Conservation (phyloP, 2,329 filamentous ascomycete genomes). For the Aureobasidium uvarum region DNA sequence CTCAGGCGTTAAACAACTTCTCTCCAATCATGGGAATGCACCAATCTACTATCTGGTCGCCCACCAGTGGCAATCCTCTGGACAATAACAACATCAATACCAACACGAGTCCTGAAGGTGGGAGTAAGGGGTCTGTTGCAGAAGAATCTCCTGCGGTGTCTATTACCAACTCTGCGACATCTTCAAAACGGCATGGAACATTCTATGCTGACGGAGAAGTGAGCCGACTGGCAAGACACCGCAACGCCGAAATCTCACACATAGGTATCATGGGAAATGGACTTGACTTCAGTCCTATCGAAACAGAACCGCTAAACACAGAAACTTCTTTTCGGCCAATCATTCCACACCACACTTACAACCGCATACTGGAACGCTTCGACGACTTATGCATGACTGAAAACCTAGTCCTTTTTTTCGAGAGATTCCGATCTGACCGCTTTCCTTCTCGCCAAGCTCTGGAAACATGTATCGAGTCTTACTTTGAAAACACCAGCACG, state of each 20-base stretch:
- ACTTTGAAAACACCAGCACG: conserved; percentile 1
- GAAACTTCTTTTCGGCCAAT: not conserved
- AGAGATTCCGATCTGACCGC: conserved; percentile 2
- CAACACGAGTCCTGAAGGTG: not conserved
- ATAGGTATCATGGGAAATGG: not conserved
- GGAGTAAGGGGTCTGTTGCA: not conserved
- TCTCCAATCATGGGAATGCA: conserved; percentile 1
- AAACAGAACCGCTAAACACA: not conserved
- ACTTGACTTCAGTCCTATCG: not conserved
- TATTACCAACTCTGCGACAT: not conserved
- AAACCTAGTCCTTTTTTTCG: not conserved
- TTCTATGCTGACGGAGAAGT: conserved; percentile 19
- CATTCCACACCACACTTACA: not conserved
- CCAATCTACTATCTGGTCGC: conserved; percentile 4
- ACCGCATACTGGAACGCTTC: conserved; percentile 1
- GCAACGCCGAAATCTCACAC: conserved; percentile 6
- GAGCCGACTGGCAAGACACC: conserved; percentile 2
- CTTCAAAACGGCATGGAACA: conserved; percentile 16
- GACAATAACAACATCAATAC: not conserved
- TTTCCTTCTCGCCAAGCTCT: conserved; percentile 12
- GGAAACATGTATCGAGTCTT: conserved; percentile 8
- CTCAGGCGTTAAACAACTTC: conserved; percentile 13
- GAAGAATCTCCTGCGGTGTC: conserved; percentile 15
- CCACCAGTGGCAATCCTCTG: not conserved
- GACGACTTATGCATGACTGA: not conserved